Base-by-base conservation (phyloP, 345 rosid species). In the Physaria fendleri region DNA sequence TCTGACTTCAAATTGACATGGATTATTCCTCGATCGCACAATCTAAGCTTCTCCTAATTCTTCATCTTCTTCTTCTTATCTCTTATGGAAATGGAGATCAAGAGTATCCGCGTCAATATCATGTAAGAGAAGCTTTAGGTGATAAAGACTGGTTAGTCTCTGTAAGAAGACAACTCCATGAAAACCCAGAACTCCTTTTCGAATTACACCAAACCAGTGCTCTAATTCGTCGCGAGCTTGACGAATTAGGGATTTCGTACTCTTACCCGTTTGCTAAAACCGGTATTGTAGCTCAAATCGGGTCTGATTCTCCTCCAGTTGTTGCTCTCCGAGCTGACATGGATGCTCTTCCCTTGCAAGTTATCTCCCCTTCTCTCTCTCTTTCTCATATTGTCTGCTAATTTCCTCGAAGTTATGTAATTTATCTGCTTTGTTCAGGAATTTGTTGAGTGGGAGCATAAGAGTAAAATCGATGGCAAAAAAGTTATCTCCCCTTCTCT, bases 281-380 rank as follows among this genome's bases (percentile, higher is more conserved):
- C 33, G 96, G 96, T 16, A 57, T 84, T 7, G 93, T 86, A 4
- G 89, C 89, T 4, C 76, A 77, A 56, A 74, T 83, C 62, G 95
- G 90, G 40, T 78, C 90, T 3, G 95, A 90, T 59, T 74, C 64
- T n/a, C 57, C 67, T 20, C 94, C 96, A 11, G 75, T 81, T 33
- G 87, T 86, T 13, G 93, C 98, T 67, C 84, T 86, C 40, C 80
- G 93, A 5, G 96, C 98, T 14, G 95, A 92, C 61, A 86, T 86
- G 84, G 98, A 86, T 21, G 93, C 93, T 35, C 83, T 92, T 16
- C 89, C 86, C 4, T 27, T 85, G 56, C 86, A 79, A 65, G 72
- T 68, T 49, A 29, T 21, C 44, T 30, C 46, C 33, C 9, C 30
- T 0, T 33, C 14, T 33, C 32, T 43, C 25, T 40, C 25, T 20